phyloP scores from a whole-genome alignment of 2,329 filamentous ascomycete species.

The Bipolaris cookei region DNA sequence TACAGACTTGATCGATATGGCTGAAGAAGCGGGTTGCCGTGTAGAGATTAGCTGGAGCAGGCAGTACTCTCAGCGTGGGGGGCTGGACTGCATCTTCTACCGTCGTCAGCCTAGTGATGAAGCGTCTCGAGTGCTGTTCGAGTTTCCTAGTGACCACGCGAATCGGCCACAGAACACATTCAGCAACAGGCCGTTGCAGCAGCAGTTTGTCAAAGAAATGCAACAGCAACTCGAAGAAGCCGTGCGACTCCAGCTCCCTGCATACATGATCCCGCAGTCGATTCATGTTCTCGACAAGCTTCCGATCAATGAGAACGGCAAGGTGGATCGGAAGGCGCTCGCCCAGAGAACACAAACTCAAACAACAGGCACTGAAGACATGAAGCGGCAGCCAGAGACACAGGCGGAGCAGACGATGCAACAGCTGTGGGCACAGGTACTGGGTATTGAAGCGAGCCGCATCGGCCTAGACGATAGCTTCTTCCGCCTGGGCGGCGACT shows the following conservation, averaged over 20 bases:
- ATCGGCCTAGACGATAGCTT: conserved; percentile 46
- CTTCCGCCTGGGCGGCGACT: conserved; percentile 54
- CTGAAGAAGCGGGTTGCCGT: background rate
- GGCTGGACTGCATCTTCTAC: conserved; percentile 8
- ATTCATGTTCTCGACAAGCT: conserved; percentile 43
- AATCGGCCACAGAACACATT: background rate
- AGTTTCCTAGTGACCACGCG: conserved; percentile 1
- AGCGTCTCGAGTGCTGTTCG: background rate
- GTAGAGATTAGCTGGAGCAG: conserved; percentile 11
- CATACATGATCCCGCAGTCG: conserved; percentile 27
- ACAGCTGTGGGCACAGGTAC: conserved; percentile 8
- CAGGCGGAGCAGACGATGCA: conserved; percentile 9
- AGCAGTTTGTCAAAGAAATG: background rate
- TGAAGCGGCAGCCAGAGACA: background rate
- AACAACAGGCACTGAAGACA: background rate
- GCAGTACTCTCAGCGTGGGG: conserved; percentile 5
- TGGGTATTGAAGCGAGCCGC: background rate
- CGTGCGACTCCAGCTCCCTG: conserved; percentile 10
- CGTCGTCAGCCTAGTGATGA: background rate
- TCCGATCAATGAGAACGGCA: conserved; percentile 20
- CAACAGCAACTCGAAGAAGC: conserved; percentile 3
- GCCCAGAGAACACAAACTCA: too few species aligned
- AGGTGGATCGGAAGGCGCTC: conserved; percentile 17
- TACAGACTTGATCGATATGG: conserved; percentile 1
- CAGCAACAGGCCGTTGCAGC: background rate